phyloP scores from a whole-genome alignment of 257 asterid species.

The Oldenlandia corymbosa region DNA sequence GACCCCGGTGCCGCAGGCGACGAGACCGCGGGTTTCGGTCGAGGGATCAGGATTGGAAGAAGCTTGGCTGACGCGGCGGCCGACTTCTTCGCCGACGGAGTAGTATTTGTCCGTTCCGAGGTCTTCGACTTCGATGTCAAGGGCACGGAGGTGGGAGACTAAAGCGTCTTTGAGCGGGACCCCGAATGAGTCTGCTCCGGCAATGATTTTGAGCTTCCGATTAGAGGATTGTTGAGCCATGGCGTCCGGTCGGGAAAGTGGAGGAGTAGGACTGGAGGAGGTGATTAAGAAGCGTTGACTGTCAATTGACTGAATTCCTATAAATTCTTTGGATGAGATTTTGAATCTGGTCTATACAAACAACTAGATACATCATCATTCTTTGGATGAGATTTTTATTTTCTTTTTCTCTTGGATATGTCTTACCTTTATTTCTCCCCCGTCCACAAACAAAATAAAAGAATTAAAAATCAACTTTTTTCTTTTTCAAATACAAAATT shows the following conservation, averaged over 20 bases:
- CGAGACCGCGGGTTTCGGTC: slow-evolving; percentile 58
- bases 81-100: slow-evolving; percentile 70
- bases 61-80: slow-evolving; percentile 68
- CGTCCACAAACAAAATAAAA: too few relatives aligned
- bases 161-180: slow-evolving; percentile 48
- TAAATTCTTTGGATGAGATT: too few relatives aligned
- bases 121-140: slow-evolving; percentile 65
- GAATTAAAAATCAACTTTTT: too few relatives aligned
- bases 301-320: too few relatives aligned
- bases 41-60: slow-evolving; percentile 26
- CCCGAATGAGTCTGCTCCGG: slow-evolving; percentile 86
- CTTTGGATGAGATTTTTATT: too few relatives aligned
- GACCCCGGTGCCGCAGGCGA: slow-evolving; percentile 87
- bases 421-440: too few relatives aligned
- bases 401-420: too few relatives aligned
- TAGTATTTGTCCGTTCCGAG: slow-evolving; percentile 70
- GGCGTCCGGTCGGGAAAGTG: slow-evolving; percentile 1
- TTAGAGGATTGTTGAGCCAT: slow-evolving; percentile 42
- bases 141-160: slow-evolving; percentile 50
- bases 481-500: too few relatives aligned
- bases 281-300: too few relatives aligned
- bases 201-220: slow-evolving; percentile 50
- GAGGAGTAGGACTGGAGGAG: neutral
- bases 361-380: too few relatives aligned
- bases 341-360: too few relatives aligned